Percentiles rank a stretch among this genome's conserved stretches.
These are phyloP conservation scores for Diaporthe sp. DNA, from an alignment of 2,329 filamentous ascomycete genomes.

Conservation along the genomic window DNA sequence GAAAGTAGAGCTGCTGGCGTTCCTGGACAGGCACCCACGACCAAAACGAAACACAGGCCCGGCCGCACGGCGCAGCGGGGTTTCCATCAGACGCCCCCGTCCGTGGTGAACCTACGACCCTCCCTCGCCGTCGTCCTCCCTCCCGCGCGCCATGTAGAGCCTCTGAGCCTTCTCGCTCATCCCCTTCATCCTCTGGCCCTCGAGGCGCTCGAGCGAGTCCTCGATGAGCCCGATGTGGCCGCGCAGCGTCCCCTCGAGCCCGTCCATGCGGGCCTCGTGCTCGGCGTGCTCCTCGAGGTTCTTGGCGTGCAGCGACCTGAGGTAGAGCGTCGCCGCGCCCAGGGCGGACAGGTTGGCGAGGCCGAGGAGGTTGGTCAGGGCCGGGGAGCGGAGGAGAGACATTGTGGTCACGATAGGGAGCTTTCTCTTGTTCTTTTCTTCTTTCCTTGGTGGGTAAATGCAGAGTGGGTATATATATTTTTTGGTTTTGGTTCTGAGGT, in stretches of 20 bases:
- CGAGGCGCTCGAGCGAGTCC: slow-evolving; percentile 38
- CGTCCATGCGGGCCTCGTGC: slow-evolving; percentile 37
- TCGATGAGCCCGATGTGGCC: slow-evolving; percentile 36
- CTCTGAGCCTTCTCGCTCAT: slow-evolving; percentile 35
- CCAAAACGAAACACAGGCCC: background rate
- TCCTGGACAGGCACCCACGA: background rate
- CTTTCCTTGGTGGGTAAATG: background rate
- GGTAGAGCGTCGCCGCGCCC: slow-evolving; percentile 17
- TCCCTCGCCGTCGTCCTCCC: slow-evolving; percentile 14
- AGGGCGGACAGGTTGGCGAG: slow-evolving; percentile 33
- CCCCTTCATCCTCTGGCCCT: slow-evolving; percentile 32
- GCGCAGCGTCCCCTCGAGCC: slow-evolving; percentile 38
- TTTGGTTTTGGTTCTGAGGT: background rate
- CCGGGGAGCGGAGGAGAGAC: slow-evolving; percentile 36
- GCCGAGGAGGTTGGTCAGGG: slow-evolving; percentile 32
- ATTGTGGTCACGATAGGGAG: background rate
- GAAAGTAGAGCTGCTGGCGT: background rate
- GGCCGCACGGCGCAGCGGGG: too few species aligned
- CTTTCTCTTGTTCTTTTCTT: too few species aligned
- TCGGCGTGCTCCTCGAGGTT: slow-evolving; percentile 29
- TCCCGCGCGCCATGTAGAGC: slow-evolving; percentile 29
- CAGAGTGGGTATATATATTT: background rate
- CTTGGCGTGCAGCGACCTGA: slow-evolving; percentile 29
- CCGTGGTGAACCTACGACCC: too few species aligned
- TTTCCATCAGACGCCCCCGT: too few species aligned